Percentiles rank a stretch among this genome's conserved stretches.
These are phyloP conservation scores for Dentipellis sp. DNA, from an alignment of 768 basidiomycete species.

Conservation along the genomic window DNA sequence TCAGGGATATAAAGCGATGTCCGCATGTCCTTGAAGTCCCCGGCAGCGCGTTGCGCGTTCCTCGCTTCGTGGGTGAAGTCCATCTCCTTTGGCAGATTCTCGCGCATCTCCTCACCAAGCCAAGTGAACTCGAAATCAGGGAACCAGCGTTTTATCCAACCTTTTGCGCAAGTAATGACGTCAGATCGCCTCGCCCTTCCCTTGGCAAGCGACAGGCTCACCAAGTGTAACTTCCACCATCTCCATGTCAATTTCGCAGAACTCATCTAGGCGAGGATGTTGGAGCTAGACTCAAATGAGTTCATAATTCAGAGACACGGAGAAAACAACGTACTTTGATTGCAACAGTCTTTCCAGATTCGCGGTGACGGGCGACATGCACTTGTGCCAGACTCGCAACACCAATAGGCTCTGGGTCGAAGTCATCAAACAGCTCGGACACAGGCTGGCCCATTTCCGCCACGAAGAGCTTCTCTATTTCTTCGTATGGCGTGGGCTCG, in stretches of 20 bases:
- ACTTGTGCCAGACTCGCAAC: constrained; percentile 97
- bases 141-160: constrained; percentile 87
- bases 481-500: constrained; percentile 76
- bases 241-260: constrained; percentile 83
- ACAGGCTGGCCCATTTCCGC: constrained; percentile 71
- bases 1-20: constrained; percentile 85
- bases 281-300: constrained; percentile 43
- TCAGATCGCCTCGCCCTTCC: too few species aligned
- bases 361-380: constrained; percentile 68
- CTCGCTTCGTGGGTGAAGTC: constrained; percentile 85
- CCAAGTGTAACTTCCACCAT: constrained; percentile 72
- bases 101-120: constrained; percentile 91
- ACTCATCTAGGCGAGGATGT: constrained; percentile 91
- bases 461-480: constrained; percentile 66
- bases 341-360: constrained; percentile 70
- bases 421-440: constrained; percentile 71
- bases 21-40: constrained; percentile 61
- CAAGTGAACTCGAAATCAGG: constrained; percentile 92
- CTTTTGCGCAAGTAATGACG: constrained; percentile 21
- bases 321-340: constrained; percentile 52
- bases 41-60: constrained; percentile 64
- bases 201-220: constrained; percentile 18
- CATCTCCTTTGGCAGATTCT: constrained; percentile 89
- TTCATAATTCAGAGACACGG: neutral
- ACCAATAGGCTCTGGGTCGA: constrained; percentile 83